Evolutionary conservation across 768 basidiomycete genomes (phyloP).

Genomic region (Floccularia luteovirens): DNA sequence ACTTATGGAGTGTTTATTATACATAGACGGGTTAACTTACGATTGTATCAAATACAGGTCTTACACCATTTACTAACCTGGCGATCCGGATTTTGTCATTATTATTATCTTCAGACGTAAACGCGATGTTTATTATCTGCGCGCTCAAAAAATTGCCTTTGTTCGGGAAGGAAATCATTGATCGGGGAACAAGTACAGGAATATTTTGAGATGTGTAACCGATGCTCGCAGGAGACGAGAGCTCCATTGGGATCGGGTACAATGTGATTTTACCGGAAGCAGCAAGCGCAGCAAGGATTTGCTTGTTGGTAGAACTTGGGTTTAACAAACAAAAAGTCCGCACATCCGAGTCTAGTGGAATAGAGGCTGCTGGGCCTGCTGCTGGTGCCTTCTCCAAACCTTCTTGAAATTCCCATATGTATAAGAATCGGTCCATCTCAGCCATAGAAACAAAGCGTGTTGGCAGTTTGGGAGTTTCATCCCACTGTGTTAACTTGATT

Average conservation of each 20-base stretch:
- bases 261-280: slow-evolving; percentile 53
- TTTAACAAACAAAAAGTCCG: slow-evolving; percentile 30
- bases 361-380: slow-evolving; percentile 50
- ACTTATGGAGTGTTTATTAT: slow-evolving; percentile 6
- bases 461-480: slow-evolving; percentile 26
- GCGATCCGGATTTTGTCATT: slow-evolving; percentile 46
- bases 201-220: slow-evolving; percentile 37
- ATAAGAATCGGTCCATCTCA: slow-evolving; percentile 53
- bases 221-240: slow-evolving; percentile 27
- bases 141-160: slow-evolving; percentile 26
- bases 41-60: slow-evolving; percentile 51
- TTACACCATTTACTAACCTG: slow-evolving; percentile 45
- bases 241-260: slow-evolving; percentile 43
- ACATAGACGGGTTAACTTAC: slow-evolving; percentile 30
- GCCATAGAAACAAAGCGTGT: slow-evolving; percentile 53
- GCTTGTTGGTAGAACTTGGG: slow-evolving; percentile 20
- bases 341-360: slow-evolving; percentile 61
- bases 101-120: slow-evolving; percentile 31
- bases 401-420: slow-evolving; percentile 50
- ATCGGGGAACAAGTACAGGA: slow-evolving; percentile 43
- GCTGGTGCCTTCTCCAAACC: slow-evolving; percentile 27
- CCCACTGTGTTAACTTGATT: slow-evolving; percentile 46
- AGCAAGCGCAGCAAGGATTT: slow-evolving; percentile 46
- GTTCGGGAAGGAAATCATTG: slow-evolving; percentile 32
- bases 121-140: slow-evolving; percentile 38